These are phyloP conservation scores for Myxozyma geophila DNA, from an alignment of 805 yeast genomes.

Conservation along the genomic window DNA sequence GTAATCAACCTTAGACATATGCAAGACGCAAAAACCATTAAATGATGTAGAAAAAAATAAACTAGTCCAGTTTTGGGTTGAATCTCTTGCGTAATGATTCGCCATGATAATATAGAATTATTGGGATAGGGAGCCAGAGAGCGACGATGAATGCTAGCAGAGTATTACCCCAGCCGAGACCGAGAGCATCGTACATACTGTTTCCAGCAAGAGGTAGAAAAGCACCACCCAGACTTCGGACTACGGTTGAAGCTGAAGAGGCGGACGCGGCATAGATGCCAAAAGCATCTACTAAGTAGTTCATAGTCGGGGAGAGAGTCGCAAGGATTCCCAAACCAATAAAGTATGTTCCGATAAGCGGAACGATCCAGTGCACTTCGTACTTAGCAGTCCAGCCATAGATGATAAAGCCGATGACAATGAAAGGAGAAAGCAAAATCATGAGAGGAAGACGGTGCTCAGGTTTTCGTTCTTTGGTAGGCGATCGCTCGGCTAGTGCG, in stretches of 20 bases:
- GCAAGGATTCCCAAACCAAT: conserved; percentile 64
- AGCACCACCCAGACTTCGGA: conserved; percentile 70
- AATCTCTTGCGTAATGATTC: conserved; percentile 21
- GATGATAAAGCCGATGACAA: conserved; percentile 65
- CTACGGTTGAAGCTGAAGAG: conserved; percentile 68
- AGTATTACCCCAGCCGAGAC: conserved; percentile 45
- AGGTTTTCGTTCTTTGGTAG: conserved; percentile 64
- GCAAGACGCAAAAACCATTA: neutral
- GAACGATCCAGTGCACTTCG: conserved; percentile 63
- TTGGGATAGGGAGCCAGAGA: conserved; percentile 65
- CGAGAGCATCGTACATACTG: conserved; percentile 45
- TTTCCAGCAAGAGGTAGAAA: conserved; percentile 68
- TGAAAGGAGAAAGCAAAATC: conserved; percentile 54
- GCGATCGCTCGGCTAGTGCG: conserved; percentile 46
- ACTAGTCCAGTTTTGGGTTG: conserved; percentile 13
- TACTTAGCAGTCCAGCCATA: conserved; percentile 72
- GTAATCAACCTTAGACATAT: neutral
- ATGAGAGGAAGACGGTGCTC: conserved; percentile 63
- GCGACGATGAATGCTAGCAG: conserved; percentile 62
- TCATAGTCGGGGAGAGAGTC: conserved; percentile 66
- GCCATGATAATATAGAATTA: conserved; percentile 7
- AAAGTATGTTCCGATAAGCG: conserved; percentile 62
- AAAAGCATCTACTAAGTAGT: conserved; percentile 73
- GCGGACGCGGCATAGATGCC: conserved; percentile 72
- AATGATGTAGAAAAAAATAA: neutral